Evolutionary conservation across 306 rosid species (phyloP).

Genomic region (Pyrus communis): DNA sequence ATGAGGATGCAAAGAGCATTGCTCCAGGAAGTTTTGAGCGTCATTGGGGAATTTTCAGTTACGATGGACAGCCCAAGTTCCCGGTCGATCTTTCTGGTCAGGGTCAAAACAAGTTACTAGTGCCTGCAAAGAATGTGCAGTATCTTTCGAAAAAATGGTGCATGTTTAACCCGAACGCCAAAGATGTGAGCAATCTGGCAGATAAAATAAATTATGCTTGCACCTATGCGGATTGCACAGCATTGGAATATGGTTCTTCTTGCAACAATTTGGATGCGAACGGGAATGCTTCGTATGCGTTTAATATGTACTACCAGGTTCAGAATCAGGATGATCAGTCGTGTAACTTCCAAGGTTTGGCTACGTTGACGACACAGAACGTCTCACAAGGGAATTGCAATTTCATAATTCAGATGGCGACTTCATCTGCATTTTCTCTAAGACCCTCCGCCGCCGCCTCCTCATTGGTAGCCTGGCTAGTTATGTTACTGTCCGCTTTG

Average conservation of each 20-base stretch:
- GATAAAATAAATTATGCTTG: slow-evolving; percentile 81
- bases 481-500: slow-evolving; percentile 16
- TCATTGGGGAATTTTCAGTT: slow-evolving; percentile 87
- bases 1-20: slow-evolving; percentile 81
- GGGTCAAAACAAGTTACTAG: slow-evolving; percentile 54
- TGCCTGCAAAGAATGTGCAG: slow-evolving; percentile 57
- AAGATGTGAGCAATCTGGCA: slow-evolving; percentile 65
- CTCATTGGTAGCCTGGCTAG: slow-evolving; percentile 23
- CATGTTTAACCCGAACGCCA: slow-evolving; percentile 73
- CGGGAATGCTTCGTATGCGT: slow-evolving; percentile 89
- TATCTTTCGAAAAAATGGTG: slow-evolving; percentile 75
- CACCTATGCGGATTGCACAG: slow-evolving; percentile 70
- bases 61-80: slow-evolving; percentile 89
- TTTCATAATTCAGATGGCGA: slow-evolving; percentile 57
- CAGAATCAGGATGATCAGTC: slow-evolving; percentile 69
- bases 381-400: slow-evolving; percentile 74
- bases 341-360: slow-evolving; percentile 81
- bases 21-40: slow-evolving; percentile 89
- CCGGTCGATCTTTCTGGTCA: slow-evolving; percentile 70
- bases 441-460: not conserved
- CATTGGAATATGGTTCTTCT: slow-evolving; percentile 87
- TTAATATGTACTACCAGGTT: slow-evolving; percentile 78
- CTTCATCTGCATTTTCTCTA: slow-evolving; percentile 41
- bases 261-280: slow-evolving; percentile 77
- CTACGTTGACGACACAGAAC: slow-evolving; percentile 45